Evolutionary conservation across 805 yeast species (phyloP), one percentile per base, ranked within the genome.

Genomic region (Metschnikowia gruessii): DNA sequence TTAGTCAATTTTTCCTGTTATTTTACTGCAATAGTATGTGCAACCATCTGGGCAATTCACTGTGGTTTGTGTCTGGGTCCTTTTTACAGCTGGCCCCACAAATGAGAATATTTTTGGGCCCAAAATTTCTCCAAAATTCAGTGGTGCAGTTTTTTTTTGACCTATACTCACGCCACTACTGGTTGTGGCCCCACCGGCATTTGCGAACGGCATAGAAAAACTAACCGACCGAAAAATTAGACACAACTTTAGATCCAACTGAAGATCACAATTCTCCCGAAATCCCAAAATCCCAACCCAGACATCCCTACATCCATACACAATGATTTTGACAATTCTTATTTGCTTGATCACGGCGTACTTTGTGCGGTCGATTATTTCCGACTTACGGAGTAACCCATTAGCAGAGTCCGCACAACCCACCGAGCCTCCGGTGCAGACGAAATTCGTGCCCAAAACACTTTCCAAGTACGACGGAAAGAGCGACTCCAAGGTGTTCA

Each of bases 381-480:
- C 59, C 10, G 65, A 61, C 45, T 49, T 69, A 28, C 43, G 40
- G 12, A 43, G 61, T 15, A 68, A 64, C 49, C 75, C 75, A n/a
- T 38, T 49, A 30, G 49, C 58, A 8, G 54, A 56, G 5, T 56
- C 59, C 17, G 48, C 55, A 5, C 48, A 50, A 34, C 60, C 54
- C 22, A 52, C 52, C 19, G 63, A 59, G 38, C 62, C 72, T 1
- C 63, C 70, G n/a, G 66, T 68, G n/a, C 69, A 64, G 37, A 72
- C 74, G 4, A 66, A 77, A 38, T 92, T 85, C 69, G 88, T 91
- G 8, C 97, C 97, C 22, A 63, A 70, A 46, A 78, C 87, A 1
- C 70, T 92, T 21, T 79, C 79, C 47, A 83, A 82, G 56, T 90
- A 69, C 71, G 89, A 92, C 64, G 98, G 98, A 1, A 79, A 72